Evolutionary conservation across 2,329 filamentous ascomycete genomes (phyloP), one percentile per base, ranked within the genome.

Genomic region (Trichoderma polysporum): DNA sequence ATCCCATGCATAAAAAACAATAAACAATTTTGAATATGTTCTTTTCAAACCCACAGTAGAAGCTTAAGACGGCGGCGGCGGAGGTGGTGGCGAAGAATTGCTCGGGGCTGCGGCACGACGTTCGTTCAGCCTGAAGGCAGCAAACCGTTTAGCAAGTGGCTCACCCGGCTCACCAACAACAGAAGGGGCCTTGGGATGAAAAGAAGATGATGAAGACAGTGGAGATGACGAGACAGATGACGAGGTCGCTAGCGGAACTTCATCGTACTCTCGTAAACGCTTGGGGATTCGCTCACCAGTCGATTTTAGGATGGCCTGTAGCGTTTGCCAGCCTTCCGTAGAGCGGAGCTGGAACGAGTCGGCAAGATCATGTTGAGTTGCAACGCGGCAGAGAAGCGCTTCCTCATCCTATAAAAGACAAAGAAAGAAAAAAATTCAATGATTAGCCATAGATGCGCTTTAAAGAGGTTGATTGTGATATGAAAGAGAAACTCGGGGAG

Each of bases 251-350:
- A 72, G 70, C 72, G 71, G 69, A 72, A 71, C 72, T 71, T 71
- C 79, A 76, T 76, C 77, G 74, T 76, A 74, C 72, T 79, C 77
- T 75, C 81, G 81, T 76, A 77, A 79, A 76, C 88, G 91, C 86
- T 95, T 96, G 80, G 89, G 90, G 87, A 90, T 88, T 88, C 90
- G 90, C 91, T 97, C 94, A 97, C 94, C 93, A 86, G 92, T 93
- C 88, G 93, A 91, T 89, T 95, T 89, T 82, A 98, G 87, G 78
- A 99, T 97, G 79, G 91, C 90, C 81, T 94, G 86, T 76, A 99
- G 85, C 68, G 93, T 98, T 79, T 94, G 91, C 95, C 95, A 99
- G 75, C 95, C 95, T 76, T 90, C 86, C 73, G 91, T 94, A 73
- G 93, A 90, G 79, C 93, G 88, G 73, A 99, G 86, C 76, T 95